Evolutionary conservation across 1,139 yeast genomes (phyloP), one percentile per base, ranked within the genome.

Genomic region (Suhomyces bokatorum): DNA sequence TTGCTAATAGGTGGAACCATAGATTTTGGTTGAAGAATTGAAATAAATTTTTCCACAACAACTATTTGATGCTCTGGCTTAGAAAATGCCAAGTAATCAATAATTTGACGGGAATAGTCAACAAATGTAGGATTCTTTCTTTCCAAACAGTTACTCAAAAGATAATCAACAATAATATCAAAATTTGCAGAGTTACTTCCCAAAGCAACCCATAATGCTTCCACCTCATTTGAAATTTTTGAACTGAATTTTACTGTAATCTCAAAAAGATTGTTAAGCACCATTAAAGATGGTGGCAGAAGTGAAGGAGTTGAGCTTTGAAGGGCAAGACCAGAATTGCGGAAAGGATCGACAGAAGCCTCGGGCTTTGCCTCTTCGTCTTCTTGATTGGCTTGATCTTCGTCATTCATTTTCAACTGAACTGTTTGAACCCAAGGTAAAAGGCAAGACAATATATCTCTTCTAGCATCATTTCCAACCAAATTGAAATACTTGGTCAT

Each of bases 141-240:
- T 37, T 83, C 83, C 44, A 91, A 70, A 36, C 96, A 85, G 37
- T 83, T 81, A 28, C 73, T 75, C 40, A 89, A 73, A 32, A 90
- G 71, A 57, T 81, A 93, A 38, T 84, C 87, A 55, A 88, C 66
- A 15, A 90, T 86, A 8, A 80, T 81, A 45, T 83, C 83, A 31
- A 85, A 84, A 57, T 93, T 91, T 10, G 74, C 76, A 10, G 82
- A 75, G 32, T 79, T 78, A 43, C 81, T 81, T 1, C 95, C 96
- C 32, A 93, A 70, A 0, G 97, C 95, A 4, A 87, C 89, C 99
- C 99, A 95, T 32, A 93, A 66, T 0, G 96, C 95, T 60, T 91
- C 98, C 9, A 93, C 88, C 56, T 90, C 97, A 55, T 85, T 85
- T 39, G 88, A 87, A 54, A 88, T 81, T 13, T 75, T 72, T 36